phyloP scores from a whole-genome alignment of 441 rosid genomes.

The Populus tomentosa region DNA sequence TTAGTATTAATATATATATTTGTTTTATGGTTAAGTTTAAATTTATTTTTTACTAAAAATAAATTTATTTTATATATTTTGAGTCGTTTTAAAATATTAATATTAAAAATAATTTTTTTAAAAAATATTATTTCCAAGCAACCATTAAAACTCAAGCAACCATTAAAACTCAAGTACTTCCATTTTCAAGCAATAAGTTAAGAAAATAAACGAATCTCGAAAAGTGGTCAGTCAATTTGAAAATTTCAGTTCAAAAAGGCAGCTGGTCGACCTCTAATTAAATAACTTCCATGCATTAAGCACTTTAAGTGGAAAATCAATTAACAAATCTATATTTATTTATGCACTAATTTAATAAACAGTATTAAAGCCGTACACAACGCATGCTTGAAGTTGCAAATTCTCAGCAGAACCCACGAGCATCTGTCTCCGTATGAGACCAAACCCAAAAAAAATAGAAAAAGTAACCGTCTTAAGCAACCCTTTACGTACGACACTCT shows the following conservation, averaged over 20 bases:
- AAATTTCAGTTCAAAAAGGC: background rate
- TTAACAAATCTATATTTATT: too few relatives aligned
- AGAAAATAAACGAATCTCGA: background rate
- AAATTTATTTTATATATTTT: too few relatives aligned
- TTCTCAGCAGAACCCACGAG: conserved; percentile 19
- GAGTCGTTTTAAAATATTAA: too few relatives aligned
- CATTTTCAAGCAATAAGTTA: background rate
- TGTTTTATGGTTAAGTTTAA: too few relatives aligned
- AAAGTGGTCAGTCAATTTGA: background rate
- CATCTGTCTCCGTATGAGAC: conserved; percentile 22
- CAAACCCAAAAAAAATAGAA: conserved; percentile 14
- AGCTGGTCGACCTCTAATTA: background rate
- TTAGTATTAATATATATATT: too few relatives aligned
- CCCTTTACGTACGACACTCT: background rate
- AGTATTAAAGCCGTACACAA: background rate
- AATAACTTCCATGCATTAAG: background rate
- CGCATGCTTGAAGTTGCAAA: conserved; percentile 26
- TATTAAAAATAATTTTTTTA: too few relatives aligned
- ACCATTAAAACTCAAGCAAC: too few relatives aligned
- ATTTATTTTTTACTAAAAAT: too few relatives aligned
- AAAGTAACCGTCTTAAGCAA: background rate
- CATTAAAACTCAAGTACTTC: too few relatives aligned
- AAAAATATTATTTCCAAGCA: too few relatives aligned
- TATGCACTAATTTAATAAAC: background rate
- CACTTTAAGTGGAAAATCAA: too few relatives aligned